phyloP scores from a whole-genome alignment of 2,329 filamentous ascomycete species.

The Teratosphaeriaceae sp. region DNA sequence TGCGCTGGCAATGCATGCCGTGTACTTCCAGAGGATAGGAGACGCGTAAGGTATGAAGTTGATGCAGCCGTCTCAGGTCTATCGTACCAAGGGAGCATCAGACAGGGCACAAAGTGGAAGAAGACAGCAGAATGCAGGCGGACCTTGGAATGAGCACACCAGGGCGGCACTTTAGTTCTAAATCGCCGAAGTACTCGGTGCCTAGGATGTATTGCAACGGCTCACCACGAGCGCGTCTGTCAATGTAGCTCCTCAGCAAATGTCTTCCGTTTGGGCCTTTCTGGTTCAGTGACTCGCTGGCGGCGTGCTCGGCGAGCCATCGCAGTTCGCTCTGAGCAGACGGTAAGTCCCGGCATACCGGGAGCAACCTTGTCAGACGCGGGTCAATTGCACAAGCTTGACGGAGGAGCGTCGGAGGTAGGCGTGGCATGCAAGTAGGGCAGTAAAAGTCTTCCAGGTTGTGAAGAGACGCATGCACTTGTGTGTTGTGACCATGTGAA shows the following conservation, averaged over 20 bases:
- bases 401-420: slow-evolving; percentile 20
- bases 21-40: neutral
- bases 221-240: slow-evolving; percentile 52
- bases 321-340: slow-evolving; percentile 63
- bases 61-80: slow-evolving; percentile 44
- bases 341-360: slow-evolving; percentile 55
- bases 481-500: too few relatives aligned
- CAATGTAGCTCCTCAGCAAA: slow-evolving; percentile 15
- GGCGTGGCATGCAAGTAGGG: slow-evolving; percentile 22
- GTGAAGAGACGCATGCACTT: too few relatives aligned
- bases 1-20: slow-evolving; percentile 10
- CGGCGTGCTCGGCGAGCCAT: slow-evolving; percentile 60
- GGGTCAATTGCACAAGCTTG: slow-evolving; percentile 19
- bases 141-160: slow-evolving; percentile 82
- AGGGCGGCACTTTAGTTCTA: slow-evolving; percentile 68
- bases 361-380: slow-evolving; percentile 55
- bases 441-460: too few relatives aligned
- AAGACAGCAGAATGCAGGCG: slow-evolving; percentile 10
- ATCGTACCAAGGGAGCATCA: slow-evolving; percentile 6
- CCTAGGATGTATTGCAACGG: slow-evolving; percentile 89
- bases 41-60: slow-evolving; percentile 23
- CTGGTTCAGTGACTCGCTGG: slow-evolving; percentile 4
- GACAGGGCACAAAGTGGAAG: slow-evolving; percentile 3
- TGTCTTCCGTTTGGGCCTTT: neutral
- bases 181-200: slow-evolving; percentile 75